phyloP scores from a whole-genome alignment of 2,329 filamentous ascomycete genomes.

The Fusarium guadeloupense region DNA sequence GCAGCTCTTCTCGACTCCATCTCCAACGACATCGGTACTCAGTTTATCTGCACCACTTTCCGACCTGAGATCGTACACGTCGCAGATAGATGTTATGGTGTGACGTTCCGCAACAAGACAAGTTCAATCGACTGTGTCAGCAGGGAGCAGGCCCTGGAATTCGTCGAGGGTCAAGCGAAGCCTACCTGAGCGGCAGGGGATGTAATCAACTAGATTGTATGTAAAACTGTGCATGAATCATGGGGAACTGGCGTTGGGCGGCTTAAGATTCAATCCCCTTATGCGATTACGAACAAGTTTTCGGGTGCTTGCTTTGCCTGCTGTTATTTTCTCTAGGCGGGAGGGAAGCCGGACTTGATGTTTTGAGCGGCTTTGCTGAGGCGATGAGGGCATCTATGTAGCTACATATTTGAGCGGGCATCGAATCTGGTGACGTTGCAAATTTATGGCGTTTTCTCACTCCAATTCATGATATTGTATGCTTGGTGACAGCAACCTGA shows the following conservation, averaged over 20 bases:
- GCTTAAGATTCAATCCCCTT: constrained; percentile 38
- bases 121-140: constrained; percentile 92
- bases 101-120: constrained; percentile 92
- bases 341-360: constrained; percentile 21
- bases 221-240: constrained; percentile 35
- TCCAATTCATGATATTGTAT: neutral
- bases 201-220: constrained; percentile 21
- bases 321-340: constrained; percentile 23
- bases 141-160: constrained; percentile 86
- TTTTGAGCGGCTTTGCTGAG: constrained; percentile 19
- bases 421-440: neutral
- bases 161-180: constrained; percentile 84
- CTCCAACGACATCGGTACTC: constrained; percentile 70
- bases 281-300: constrained; percentile 39
- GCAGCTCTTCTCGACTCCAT: constrained; percentile 87
- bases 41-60: constrained; percentile 99
- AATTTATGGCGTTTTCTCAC: neutral
- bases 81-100: constrained; percentile 97
- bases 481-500: neutral
- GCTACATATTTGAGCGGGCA: constrained; percentile 21
- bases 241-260: constrained; percentile 41
- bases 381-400: constrained; percentile 21
- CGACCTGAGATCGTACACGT: constrained; percentile 94
- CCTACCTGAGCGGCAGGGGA: constrained; percentile 36
- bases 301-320: constrained; percentile 18